Conservation (phyloP, 2,329 filamentous ascomycete species). For the Clonostachys chloroleuca region DNA sequence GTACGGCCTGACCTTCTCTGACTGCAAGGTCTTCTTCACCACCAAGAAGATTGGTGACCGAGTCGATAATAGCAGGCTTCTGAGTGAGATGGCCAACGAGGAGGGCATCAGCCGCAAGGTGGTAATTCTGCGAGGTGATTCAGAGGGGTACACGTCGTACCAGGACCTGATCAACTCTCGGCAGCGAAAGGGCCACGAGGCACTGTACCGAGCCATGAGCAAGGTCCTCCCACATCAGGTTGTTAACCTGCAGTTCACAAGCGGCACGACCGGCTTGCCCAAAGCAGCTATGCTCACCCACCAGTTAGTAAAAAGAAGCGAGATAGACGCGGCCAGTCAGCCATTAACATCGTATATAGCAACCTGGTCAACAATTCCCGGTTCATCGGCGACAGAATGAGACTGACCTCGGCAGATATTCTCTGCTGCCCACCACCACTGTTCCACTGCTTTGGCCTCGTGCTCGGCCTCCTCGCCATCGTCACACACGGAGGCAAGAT, state of each 20-base stretch:
- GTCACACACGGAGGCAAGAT: conserved; percentile 73
- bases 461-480: conserved; percentile 68
- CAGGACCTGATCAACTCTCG: conserved; percentile 51
- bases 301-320: conserved; percentile 38
- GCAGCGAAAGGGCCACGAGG: conserved; percentile 37
- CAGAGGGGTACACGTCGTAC: conserved; percentile 53
- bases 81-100: conserved; percentile 42
- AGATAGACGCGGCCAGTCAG: background rate
- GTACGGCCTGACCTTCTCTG: conserved; percentile 67
- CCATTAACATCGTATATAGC: conserved; percentile 19
- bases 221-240: conserved; percentile 61
- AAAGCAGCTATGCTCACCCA: conserved; percentile 74
- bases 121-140: conserved; percentile 55
- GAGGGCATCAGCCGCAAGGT: conserved; percentile 37
- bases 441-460: conserved; percentile 83
- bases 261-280: conserved; percentile 68
- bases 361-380: conserved; percentile 62
- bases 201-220: conserved; percentile 46
- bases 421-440: conserved; percentile 80
- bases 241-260: conserved; percentile 72
- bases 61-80: conserved; percentile 56
- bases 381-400: conserved; percentile 72
- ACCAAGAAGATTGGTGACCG: conserved; percentile 60
- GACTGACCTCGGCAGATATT: conserved; percentile 59
- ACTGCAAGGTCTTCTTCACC: conserved; percentile 70